Evolutionary conservation across 169 alveolate genomes (phyloP), one percentile per base, ranked within the genome.

Genomic region (Babesia gibsoni): DNA sequence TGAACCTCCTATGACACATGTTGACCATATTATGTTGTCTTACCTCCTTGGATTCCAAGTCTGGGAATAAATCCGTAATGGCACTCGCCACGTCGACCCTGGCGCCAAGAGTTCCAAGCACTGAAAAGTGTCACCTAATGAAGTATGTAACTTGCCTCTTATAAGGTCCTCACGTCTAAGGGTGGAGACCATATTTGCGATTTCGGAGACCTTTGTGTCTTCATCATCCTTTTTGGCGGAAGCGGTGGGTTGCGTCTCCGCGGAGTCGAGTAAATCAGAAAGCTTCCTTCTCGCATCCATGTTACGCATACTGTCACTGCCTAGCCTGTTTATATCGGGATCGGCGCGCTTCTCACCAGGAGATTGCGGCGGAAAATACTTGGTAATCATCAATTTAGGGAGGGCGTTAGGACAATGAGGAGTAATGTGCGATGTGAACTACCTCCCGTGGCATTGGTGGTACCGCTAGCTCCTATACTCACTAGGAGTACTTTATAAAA

Each of bases 251-350:
- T 4, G 0, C 20, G 35, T 12, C 5, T 72, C 75, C 16, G 8
- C 58, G 39, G 27, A 18, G 52, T 73, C 83, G 67, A 73, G 57
- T n/a, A 73, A 29, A 4, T 22, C 64, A 7, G 83, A 35, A 25
- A 73, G 67, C 67, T 73, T 73, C 27, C 63, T 73, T 10, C 12
- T 59, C 32, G 30, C 64, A 49, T 23, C 25, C 83, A 73, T 73
- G 16, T 41, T 52, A 3, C 32, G 4, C 18, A n/a, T 3, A 14
- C 4, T 16, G 33, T 20, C 25, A 16, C 18, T 37, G 14, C 18
- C 25, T 4, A 41, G 18, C 3, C 49, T 22, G 49, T 41, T 22
- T 39, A 39, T 39, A 39, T 39, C 16, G 48, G 46, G 46, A 39
- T 39, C 46, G 20, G 16, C 46, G 10, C 16, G 46, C 20, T 39